A percentile compares a stretch with the other conserved stretches of the same genome.
Evolutionary conservation across 75 land plant species (phyloP).

Genomic region (Chamaecyparis obtusa): DNA sequence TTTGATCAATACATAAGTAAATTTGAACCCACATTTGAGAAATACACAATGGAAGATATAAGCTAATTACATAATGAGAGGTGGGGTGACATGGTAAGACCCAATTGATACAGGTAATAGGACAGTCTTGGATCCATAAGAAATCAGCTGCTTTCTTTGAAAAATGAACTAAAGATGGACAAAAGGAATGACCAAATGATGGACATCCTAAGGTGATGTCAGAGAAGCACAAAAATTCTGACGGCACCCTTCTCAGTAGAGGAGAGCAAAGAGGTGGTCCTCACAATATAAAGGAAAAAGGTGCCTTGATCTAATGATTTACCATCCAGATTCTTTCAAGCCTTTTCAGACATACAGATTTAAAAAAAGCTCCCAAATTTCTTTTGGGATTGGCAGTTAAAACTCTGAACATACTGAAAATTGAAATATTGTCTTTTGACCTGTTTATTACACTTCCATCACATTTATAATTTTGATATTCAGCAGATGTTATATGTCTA

Average conservation of each 20-base stretch:
- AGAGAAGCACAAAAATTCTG: not conserved
- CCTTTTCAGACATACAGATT: not conserved
- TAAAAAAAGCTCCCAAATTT: not conserved
- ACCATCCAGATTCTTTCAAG: not conserved
- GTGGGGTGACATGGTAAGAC: not conserved
- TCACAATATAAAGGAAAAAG: not conserved
- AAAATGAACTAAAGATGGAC: not conserved
- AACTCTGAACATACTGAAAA: not conserved
- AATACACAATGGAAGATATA: not conserved
- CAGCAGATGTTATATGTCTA: not conserved
- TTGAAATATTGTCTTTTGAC: not conserved
- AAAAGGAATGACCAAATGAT: not conserved
- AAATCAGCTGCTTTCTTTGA: not conserved
- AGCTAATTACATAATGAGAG: not conserved
- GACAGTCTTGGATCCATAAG: not conserved
- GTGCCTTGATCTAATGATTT: not conserved
- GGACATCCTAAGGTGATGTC: not conserved
- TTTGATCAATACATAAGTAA: not conserved
- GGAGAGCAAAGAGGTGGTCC: not conserved
- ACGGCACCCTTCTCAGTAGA: not conserved
- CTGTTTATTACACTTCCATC: not conserved
- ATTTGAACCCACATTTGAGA: not conserved
- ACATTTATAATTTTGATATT: not conserved
- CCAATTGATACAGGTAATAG: not conserved
- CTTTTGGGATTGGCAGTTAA: not conserved